phyloP scores from a whole-genome alignment of 257 asterid species.

The Nicotiana tomentosiformis region DNA sequence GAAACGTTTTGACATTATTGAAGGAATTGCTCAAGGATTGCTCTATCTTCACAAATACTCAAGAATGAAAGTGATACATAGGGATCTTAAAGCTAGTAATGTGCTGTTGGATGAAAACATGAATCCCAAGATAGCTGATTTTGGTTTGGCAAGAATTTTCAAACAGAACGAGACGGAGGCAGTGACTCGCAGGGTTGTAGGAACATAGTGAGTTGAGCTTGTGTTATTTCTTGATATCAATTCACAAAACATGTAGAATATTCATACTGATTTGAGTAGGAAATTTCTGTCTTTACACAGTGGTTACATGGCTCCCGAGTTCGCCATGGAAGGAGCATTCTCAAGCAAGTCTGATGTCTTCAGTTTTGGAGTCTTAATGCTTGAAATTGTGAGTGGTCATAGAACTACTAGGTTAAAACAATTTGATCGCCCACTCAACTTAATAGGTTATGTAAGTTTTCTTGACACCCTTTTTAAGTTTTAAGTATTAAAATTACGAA shows the following conservation, averaged over 20 bases:
- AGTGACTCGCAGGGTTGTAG: slow-evolving; percentile 40
- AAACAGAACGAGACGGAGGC: slow-evolving; percentile 34
- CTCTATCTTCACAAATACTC: slow-evolving; percentile 55
- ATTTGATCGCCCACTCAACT: slow-evolving; percentile 39
- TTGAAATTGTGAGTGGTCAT: slow-evolving; percentile 54
- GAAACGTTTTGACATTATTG: slow-evolving; percentile 24
- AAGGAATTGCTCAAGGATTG: slow-evolving; percentile 47
- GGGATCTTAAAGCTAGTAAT: slow-evolving; percentile 54
- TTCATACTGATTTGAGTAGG: neutral
- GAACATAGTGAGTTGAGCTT: slow-evolving; percentile 42
- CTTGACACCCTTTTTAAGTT: neutral
- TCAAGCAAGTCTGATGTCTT: slow-evolving; percentile 58
- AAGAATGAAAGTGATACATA: slow-evolving; percentile 41
- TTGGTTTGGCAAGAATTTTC: slow-evolving; percentile 57
- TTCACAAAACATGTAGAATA: neutral
- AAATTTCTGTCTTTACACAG: neutral
- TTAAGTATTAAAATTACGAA: neutral
- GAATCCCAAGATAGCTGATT: slow-evolving; percentile 60
- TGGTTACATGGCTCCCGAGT: slow-evolving; percentile 69
- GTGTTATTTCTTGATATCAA: neutral
- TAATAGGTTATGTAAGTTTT: slow-evolving; percentile 52
- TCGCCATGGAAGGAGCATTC: slow-evolving; percentile 64
- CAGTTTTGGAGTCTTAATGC: slow-evolving; percentile 51
- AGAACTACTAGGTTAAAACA: slow-evolving; percentile 36
- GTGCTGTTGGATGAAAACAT: slow-evolving; percentile 48